phyloP scores from a whole-genome alignment of 441 rosid species.

The Aquilaria agallochum region DNA sequence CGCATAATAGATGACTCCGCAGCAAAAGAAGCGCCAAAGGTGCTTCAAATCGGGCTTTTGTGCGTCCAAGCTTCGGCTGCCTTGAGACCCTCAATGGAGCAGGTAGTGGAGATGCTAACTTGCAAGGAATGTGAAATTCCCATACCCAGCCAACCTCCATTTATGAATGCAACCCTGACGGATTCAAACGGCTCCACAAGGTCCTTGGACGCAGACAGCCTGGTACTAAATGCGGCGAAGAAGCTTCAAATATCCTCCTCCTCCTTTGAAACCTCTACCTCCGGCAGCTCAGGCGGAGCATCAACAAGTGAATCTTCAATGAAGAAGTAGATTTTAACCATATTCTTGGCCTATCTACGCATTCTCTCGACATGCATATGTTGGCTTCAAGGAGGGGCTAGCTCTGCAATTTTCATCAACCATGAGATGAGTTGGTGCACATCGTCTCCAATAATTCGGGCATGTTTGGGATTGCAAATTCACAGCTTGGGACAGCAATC shows the following conservation, averaged over 20 bases:
- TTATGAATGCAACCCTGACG: constrained; percentile 32
- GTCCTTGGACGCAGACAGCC: constrained; percentile 38
- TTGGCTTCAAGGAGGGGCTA: too few relatives aligned
- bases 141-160: constrained; percentile 68
- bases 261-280: constrained; percentile 41
- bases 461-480: too few relatives aligned
- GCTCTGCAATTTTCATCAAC: too few relatives aligned
- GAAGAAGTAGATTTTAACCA: constrained; percentile 4
- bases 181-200: constrained; percentile 23
- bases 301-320: constrained; percentile 15
- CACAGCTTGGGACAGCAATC: too few relatives aligned
- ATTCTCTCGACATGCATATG: too few relatives aligned
- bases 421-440: too few relatives aligned
- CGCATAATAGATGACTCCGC: constrained; percentile 34
- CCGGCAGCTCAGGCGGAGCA: constrained; percentile 20
- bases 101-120: constrained; percentile 54
- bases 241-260: constrained; percentile 35
- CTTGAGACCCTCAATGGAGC: constrained; percentile 63
- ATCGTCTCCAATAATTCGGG: too few relatives aligned
- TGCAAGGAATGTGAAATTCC: constrained; percentile 28
- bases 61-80: constrained; percentile 68
- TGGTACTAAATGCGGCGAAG: constrained; percentile 22
- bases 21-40: constrained; percentile 29
- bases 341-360: too few relatives aligned
- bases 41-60: constrained; percentile 62